Conservation (phyloP, 805 yeast genomes). For the Spathaspora girioi region DNA sequence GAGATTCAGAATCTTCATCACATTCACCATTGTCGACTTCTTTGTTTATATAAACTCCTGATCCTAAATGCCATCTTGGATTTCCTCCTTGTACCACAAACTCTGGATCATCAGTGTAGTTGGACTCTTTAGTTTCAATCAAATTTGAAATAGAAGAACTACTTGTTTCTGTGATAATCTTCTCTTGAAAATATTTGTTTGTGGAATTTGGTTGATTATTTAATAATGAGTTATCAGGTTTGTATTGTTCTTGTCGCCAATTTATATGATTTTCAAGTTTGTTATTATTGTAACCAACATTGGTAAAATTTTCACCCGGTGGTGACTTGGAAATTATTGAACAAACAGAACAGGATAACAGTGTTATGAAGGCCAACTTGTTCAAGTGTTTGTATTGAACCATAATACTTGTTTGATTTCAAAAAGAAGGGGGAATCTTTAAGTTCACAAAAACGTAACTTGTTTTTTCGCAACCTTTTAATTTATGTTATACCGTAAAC, state of each 20-base stretch:
- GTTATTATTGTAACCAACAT: background rate
- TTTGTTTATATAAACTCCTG: slow-evolving; percentile 16
- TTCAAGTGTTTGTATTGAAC: background rate
- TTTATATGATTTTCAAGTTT: background rate
- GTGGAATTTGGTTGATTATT: background rate
- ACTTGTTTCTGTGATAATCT: no score
- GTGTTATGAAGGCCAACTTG: background rate
- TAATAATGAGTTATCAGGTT: background rate
- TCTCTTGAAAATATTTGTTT: background rate
- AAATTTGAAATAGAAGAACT: background rate
- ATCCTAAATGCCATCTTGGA: slow-evolving; percentile 12
- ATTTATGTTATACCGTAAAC: no score
- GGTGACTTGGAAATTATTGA: background rate
- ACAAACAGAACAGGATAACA: background rate
- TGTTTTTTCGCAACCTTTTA: background rate
- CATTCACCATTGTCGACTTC: slow-evolving; percentile 5
- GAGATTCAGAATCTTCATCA: background rate
- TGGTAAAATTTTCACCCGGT: background rate
- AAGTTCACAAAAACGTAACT: background rate
- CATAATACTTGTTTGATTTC: background rate
- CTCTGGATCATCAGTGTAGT: background rate
- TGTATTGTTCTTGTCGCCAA: background rate
- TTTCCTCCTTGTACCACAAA: slow-evolving; percentile 8
- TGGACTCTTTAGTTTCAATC: background rate
- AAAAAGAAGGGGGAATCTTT: no score